These are phyloP conservation scores for Myxozyma melibiosi DNA, from an alignment of 805 yeast species.

Conservation along the genomic window DNA sequence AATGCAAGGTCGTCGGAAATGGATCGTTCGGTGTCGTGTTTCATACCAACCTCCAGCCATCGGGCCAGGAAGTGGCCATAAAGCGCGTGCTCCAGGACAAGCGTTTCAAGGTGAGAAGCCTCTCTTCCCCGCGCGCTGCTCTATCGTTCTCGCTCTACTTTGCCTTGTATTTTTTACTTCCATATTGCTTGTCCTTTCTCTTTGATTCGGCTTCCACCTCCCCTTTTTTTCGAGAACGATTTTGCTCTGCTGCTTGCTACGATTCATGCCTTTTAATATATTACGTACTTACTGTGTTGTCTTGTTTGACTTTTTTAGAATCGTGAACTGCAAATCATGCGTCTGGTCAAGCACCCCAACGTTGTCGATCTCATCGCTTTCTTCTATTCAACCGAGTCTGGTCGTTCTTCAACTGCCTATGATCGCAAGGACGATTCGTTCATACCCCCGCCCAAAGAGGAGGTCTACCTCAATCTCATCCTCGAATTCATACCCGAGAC, in stretches of 20 bases:
- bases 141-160: background rate
- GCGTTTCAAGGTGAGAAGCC: constrained; percentile 69
- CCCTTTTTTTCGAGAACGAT: too few relatives aligned
- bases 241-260: too few relatives aligned
- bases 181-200: too few relatives aligned
- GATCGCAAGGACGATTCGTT: constrained; percentile 37
- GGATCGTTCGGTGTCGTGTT: constrained; percentile 99
- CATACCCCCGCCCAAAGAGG: constrained; percentile 59
- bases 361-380: constrained; percentile 85
- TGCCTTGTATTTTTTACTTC: background rate
- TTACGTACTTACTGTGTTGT: background rate
- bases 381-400: constrained; percentile 62
- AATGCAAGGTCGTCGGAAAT: constrained; percentile 91
- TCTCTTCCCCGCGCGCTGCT: background rate
- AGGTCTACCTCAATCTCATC: constrained; percentile 83
- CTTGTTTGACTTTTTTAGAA: constrained; percentile 50
- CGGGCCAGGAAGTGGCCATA: constrained; percentile 83
- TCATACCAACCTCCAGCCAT: constrained; percentile 74
- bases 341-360: constrained; percentile 79
- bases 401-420: constrained; percentile 15
- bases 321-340: constrained; percentile 96
- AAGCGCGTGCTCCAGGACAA: constrained; percentile 96
- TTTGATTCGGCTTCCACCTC: too few relatives aligned
- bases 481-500: constrained; percentile 96
- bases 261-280: background rate